Base-by-base conservation (phyloP, 2,329 filamentous ascomycete species). In the Curvularia spicifera region DNA sequence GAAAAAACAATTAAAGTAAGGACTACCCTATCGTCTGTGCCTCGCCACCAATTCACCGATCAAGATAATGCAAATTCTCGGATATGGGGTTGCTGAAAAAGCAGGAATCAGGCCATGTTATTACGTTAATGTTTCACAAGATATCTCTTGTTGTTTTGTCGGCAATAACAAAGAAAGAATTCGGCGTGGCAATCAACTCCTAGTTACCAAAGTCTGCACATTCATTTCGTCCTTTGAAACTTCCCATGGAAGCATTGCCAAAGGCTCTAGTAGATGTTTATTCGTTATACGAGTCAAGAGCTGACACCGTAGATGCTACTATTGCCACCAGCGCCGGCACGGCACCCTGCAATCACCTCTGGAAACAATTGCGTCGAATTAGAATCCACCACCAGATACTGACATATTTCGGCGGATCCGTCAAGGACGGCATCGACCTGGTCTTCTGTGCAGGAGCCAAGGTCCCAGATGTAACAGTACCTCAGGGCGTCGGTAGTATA, bases 351-450 rank as follows among this genome's bases (percentile, higher is more conserved):
- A 48, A 67, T 61, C 7, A 66, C 63, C 5, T 63, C 63, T 3
- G 65, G 65, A 29, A 67, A 67, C 40, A 67, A 22, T 35, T 52
- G 52, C 6, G 65, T 67, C 15, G 65, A 61, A 12, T 66, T 68
- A 13, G 53, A 52, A 20, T 68, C 64, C 15, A 68, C 65, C 37
- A 68, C 59, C n/a, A 66, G 43, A 35, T 57, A 68, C 13, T 63
- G 49, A 40, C 65, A 68, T 4, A 66, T 66, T 43, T 61, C 56
- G 4, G 61, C 64, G 2, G 53, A 59, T 4, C 57, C 63, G 12
- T 66, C 62, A 26, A 40, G 20, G 15, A 68, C 59, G 1, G 59
- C 53, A 24, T 59, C 58, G 2, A 57, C 46, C 22, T 65, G 60
- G 46, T 61, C 64, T 3, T 61, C 57, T 5, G 57, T 61, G 50